Base-by-base conservation (phyloP, 441 rosid genomes). In the Pelargonium australe region DNA sequence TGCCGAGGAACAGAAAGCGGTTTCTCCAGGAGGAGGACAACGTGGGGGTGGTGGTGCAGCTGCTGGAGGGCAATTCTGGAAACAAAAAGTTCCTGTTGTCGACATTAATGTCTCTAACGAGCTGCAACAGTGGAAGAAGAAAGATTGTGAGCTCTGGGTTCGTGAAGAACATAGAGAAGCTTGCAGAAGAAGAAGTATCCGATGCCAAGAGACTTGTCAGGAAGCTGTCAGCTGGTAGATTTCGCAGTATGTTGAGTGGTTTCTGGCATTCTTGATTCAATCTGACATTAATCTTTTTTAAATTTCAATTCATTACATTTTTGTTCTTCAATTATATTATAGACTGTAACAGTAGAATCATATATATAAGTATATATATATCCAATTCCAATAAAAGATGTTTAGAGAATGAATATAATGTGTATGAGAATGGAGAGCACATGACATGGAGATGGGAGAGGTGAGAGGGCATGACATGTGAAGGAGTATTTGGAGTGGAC, bases 171-270 rank as follows among this genome's bases (percentile, higher is more conserved):
- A 82, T 94, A 37, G 96, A 89, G 77, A 94, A 91, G 77, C 83
- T 94, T 62, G 95, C 99, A 13, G 95, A 87, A 70, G 89, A 89
- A 12, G 95, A 91, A 75, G 93, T 83, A 49, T 77, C 80, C 3
- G 98, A 88, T 73, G 97, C 97, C 60, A 94, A 88, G 82, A 85
- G 77, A 73, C 92, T 94, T 71, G 87, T 91, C 69, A 85, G 86
- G 85, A 94, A 86, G 73, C 64, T 94, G 28, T 89, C 97, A 20
- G 69, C 78, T n/a, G 89, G 85, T 72, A 82, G 85, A 80, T 87
- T 94, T 75, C 85, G 93, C 1, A 85, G 80, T 43, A 72, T 94
- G 74, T 77, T 91, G 57, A 86, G 76, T 76, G 94, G 96, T 78
- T 72, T 91, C 77, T 91, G 95, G 97, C 93, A 82, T 82, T 79